These are phyloP conservation scores for Apiospora kogelbergensis DNA, from an alignment of 2,329 filamentous ascomycete genomes.

Conservation along the genomic window DNA sequence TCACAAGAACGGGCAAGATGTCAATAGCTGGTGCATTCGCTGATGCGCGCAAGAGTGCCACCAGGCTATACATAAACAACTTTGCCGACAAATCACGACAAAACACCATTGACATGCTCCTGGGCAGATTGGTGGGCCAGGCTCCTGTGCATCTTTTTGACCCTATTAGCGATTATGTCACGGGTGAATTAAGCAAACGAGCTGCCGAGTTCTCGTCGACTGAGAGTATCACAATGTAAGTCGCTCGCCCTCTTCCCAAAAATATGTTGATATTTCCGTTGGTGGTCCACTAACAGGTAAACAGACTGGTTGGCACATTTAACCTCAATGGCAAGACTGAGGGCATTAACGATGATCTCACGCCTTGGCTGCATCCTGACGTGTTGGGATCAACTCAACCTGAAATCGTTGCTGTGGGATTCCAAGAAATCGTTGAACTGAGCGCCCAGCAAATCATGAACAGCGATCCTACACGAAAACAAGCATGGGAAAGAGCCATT, in stretches of 20 bases:
- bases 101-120: constrained; percentile 89
- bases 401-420: constrained; percentile 85
- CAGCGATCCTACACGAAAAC: constrained; percentile 83
- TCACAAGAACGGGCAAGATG: constrained; percentile 94
- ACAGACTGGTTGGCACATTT: constrained; percentile 75
- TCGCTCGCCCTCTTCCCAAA: background rate
- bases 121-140: constrained; percentile 84
- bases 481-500: constrained; percentile 84
- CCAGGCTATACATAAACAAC: constrained; percentile 94
- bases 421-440: constrained; percentile 97
- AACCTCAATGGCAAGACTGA: constrained; percentile 88
- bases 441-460: constrained; percentile 99
- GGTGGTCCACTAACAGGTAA: constrained; percentile 20
- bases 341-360: constrained; percentile 76
- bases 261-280: background rate
- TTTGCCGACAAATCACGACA: constrained; percentile 92
- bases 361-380: constrained; percentile 78
- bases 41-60: constrained; percentile 93
- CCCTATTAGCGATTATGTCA: constrained; percentile 90
- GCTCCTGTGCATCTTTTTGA: constrained; percentile 83
- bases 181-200: constrained; percentile 68
- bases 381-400: constrained; percentile 62
- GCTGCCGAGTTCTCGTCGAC: constrained; percentile 73
- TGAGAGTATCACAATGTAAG: constrained; percentile 73
- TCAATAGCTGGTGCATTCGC: constrained; percentile 89